Conservation (phyloP, 306 rosid genomes). For the Herpetospermum pedunculosum region DNA sequence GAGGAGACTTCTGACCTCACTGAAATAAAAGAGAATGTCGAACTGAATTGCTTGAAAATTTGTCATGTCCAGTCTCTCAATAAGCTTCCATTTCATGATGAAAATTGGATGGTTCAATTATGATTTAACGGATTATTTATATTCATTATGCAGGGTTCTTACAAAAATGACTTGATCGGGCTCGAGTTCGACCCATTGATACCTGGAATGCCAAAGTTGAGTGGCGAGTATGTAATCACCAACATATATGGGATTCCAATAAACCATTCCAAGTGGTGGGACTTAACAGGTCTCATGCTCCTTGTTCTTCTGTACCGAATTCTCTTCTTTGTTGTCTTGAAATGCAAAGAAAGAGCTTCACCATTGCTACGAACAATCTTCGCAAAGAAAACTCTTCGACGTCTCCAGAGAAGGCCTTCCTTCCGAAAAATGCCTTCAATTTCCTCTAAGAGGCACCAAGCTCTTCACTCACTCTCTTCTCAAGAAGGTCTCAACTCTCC, state of each 20-base stretch:
- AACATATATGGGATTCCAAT: slow-evolving; percentile 54
- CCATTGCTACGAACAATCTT: slow-evolving; percentile 42
- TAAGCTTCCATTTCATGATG: neutral
- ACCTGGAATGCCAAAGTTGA: slow-evolving; percentile 54
- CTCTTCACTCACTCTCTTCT: slow-evolving; percentile 58
- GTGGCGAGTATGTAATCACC: slow-evolving; percentile 49
- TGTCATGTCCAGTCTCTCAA: neutral
- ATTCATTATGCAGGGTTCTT: slow-evolving; percentile 58
- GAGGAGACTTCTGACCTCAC: neutral
- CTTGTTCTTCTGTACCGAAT: slow-evolving; percentile 44
- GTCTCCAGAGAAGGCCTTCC: slow-evolving; percentile 66
- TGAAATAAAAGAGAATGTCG: neutral
- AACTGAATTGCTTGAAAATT: neutral
- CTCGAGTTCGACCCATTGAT: slow-evolving; percentile 56
- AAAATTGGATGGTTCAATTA: neutral
- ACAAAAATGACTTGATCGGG: slow-evolving; percentile 82
- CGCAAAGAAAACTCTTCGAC: slow-evolving; percentile 37
- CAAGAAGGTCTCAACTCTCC: slow-evolving; percentile 94
- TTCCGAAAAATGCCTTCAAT: slow-evolving; percentile 48
- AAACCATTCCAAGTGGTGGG: slow-evolving; percentile 91
- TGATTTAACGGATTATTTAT: neutral
- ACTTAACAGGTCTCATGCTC: slow-evolving; percentile 42
- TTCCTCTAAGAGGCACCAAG: slow-evolving; percentile 62
- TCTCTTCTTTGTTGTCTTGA: slow-evolving; percentile 60
- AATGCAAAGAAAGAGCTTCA: slow-evolving; percentile 57